phyloP scores from a whole-genome alignment of 2,329 filamentous ascomycete species.

The Arthrobotrys megalospora region DNA sequence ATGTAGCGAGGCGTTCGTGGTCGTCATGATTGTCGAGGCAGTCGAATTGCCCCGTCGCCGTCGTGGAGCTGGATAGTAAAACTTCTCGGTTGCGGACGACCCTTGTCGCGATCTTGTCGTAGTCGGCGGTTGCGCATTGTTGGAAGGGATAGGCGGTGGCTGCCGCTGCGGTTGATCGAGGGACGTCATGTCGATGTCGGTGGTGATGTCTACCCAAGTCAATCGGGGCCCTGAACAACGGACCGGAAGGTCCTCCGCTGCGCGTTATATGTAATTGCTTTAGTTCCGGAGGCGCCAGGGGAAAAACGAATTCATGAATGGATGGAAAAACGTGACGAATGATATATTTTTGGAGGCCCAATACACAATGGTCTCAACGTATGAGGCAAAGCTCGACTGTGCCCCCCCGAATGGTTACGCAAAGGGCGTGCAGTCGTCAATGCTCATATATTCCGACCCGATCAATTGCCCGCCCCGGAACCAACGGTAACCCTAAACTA shows the following conservation, averaged over 20 bases:
- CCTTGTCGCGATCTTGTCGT: slow-evolving; percentile 57
- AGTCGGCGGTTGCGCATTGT: slow-evolving; percentile 32
- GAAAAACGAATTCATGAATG: slow-evolving; percentile 42
- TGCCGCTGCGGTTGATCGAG: slow-evolving; percentile 45
- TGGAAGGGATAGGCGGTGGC: slow-evolving; percentile 29
- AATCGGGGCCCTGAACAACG: slow-evolving; percentile 34
- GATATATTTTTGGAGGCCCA: slow-evolving; percentile 35
- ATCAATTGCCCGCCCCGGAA: slow-evolving; percentile 49
- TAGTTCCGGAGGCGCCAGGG: slow-evolving; percentile 41
- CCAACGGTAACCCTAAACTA: slow-evolving; percentile 18
- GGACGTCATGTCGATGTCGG: slow-evolving; percentile 40
- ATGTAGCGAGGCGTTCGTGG: slow-evolving; percentile 55
- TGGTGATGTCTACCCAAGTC: slow-evolving; percentile 16
- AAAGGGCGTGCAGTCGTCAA: slow-evolving; percentile 25
- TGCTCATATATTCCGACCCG: slow-evolving; percentile 31
- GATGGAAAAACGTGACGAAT: slow-evolving; percentile 21
- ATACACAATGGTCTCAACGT: slow-evolving; percentile 27
- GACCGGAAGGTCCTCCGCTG: slow-evolving; percentile 13
- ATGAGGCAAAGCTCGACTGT: slow-evolving; percentile 42
- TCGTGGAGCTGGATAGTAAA: slow-evolving; percentile 60
- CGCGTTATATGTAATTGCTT: slow-evolving; percentile 32
- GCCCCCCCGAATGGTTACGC: slow-evolving; percentile 29
- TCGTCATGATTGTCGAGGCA: slow-evolving; percentile 51
- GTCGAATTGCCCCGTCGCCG: slow-evolving; percentile 58
- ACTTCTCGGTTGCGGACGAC: slow-evolving; percentile 61